Conservation (phyloP, 2,329 filamentous ascomycete genomes). For the Penicillium sumatraense region DNA sequence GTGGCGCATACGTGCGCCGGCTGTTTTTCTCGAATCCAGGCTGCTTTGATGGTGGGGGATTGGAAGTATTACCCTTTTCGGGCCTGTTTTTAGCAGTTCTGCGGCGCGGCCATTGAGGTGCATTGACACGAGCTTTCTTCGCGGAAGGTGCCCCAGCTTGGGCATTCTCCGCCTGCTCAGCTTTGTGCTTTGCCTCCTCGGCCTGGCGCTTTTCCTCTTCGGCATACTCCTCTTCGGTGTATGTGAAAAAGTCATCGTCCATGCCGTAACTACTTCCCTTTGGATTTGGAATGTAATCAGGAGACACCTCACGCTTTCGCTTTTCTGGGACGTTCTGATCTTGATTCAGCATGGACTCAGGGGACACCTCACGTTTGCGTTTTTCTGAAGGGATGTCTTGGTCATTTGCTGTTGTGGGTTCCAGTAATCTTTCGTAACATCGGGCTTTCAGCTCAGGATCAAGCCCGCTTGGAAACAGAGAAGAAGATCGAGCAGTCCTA, state of each 20-base stretch:
- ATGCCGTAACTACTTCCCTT: conserved; percentile 46
- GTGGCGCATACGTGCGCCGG: background rate
- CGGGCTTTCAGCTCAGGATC: background rate
- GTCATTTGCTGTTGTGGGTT: background rate
- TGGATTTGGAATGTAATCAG: conserved; percentile 48
- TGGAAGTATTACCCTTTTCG: too few relatives aligned
- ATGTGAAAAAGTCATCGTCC: conserved; percentile 41
- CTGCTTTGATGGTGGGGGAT: background rate
- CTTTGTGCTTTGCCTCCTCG: conserved; percentile 13
- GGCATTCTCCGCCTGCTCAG: background rate
- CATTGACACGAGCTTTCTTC: conserved; percentile 19
- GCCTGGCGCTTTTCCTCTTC: conserved; percentile 14
- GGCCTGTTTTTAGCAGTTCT: background rate
- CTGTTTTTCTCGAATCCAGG: background rate
- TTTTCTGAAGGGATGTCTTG: conserved; percentile 29
- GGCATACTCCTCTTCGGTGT: conserved; percentile 36
- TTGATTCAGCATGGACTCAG: conserved; percentile 48
- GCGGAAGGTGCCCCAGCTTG: conserved; percentile 1
- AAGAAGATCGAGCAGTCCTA: background rate
- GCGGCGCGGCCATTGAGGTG: background rate
- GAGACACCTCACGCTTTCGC: conserved; percentile 45
- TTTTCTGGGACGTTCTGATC: conserved; percentile 32
- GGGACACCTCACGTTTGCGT: conserved; percentile 45
- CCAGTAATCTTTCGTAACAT: background rate
- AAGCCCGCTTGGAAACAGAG: background rate